A percentile compares a stretch with the other conserved stretches of the same genome.
These are phyloP conservation scores for Pseudogymnoascus sp. DNA, from an alignment of 2,329 filamentous ascomycete genomes.

Conservation along the genomic window DNA sequence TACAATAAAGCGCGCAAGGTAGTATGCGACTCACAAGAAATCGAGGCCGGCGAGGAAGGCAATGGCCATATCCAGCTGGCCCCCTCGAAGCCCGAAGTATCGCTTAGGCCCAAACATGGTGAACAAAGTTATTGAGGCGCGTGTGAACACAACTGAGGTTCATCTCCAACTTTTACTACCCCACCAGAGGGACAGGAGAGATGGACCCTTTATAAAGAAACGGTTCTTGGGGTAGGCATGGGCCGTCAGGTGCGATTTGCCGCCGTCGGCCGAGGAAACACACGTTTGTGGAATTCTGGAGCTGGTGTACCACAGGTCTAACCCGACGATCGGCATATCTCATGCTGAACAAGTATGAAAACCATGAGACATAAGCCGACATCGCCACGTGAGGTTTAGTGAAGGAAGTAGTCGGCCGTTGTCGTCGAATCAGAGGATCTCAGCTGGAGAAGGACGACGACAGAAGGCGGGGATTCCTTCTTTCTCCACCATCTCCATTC, in stretches of 20 bases:
- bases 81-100: slow-evolving; percentile 61
- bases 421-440: background rate
- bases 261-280: background rate
- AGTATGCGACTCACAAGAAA: slow-evolving; percentile 48
- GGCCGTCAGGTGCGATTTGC: background rate
- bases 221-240: background rate
- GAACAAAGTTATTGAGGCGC: slow-evolving; percentile 1
- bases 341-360: background rate
- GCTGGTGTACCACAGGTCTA: background rate
- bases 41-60: slow-evolving; percentile 66
- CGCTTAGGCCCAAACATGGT: slow-evolving; percentile 23
- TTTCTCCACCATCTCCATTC: background rate
- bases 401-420: background rate
- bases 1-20: slow-evolving; percentile 30
- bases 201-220: background rate
- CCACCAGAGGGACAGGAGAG: background rate
- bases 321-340: background rate
- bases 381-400: background rate
- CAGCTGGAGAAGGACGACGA: background rate
- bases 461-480: background rate
- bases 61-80: slow-evolving; percentile 60
- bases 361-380: background rate
- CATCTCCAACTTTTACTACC: background rate
- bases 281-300: background rate
- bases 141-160: background rate